Conservation (phyloP, 2,329 filamentous ascomycete species). For the Trichophyton rubrum region DNA sequence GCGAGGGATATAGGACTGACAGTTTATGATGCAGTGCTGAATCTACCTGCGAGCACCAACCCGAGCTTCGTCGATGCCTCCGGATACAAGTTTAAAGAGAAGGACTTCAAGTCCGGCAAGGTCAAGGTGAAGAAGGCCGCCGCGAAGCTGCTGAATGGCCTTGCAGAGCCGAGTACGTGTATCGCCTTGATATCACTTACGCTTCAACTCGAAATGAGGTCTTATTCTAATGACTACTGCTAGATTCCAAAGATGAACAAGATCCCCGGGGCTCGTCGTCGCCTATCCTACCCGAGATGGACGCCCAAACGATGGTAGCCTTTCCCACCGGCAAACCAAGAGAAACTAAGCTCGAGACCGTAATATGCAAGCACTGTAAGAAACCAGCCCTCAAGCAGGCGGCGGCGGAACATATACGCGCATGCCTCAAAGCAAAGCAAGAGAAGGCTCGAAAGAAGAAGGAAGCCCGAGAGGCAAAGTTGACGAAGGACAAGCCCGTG, state of each 20-base stretch:
- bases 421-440: constrained; percentile 74
- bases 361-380: constrained; percentile 90
- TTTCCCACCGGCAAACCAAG: constrained; percentile 73
- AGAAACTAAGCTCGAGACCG: constrained; percentile 64
- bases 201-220: neutral
- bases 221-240: neutral
- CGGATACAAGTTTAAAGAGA: constrained; percentile 35
- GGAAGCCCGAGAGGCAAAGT: constrained; percentile 58
- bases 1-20: neutral
- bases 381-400: constrained; percentile 67
- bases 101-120: constrained; percentile 33
- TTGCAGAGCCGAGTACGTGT: neutral
- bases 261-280: constrained; percentile 27
- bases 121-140: constrained; percentile 33
- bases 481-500: constrained; percentile 41
- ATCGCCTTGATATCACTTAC: neutral
- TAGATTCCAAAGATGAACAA: constrained; percentile 16
- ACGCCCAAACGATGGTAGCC: constrained; percentile 62
- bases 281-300: constrained; percentile 45
- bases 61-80: constrained; percentile 33
- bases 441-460: constrained; percentile 68
- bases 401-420: constrained; percentile 66
- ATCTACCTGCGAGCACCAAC: constrained; percentile 16
- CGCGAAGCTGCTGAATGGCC: constrained; percentile 17
- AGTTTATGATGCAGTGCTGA: neutral